Base-by-base conservation (phyloP, 345 rosid species). In the Eucalyptus curtisii region DNA sequence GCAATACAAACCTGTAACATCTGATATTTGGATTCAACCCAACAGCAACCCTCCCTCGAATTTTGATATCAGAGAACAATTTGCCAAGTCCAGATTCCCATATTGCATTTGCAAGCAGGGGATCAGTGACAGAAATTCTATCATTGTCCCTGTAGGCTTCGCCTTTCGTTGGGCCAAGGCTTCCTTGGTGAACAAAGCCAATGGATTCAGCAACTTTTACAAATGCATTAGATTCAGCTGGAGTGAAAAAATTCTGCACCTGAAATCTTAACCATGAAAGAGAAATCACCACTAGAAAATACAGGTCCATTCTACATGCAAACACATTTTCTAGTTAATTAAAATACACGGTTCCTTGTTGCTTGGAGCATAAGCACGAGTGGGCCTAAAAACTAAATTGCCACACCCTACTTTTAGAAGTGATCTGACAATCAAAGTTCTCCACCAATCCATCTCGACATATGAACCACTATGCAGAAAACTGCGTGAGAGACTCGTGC, bases 91-190 rank as follows among this genome's bases (percentile, higher is more conserved):
- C 99, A 61, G 98, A 94, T 59, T 93, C 94, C 98, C 99, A 98
- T 79, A 96, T 16, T 10, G 92, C 66, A 88, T 91, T 93, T 2
- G 96, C 98, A 79, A 97, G 98, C 86, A 87, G 87, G 68, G 98
- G 92, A 93, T 98, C 98, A 42, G 93, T 91, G 53, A 93, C 96
- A 37, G 96, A 92, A 68, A 97, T 92, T 86, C 99, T 92, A 87
- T 96, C 98, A 87, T 97, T 96, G 90, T 98, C 99, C 68, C 99
- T 92, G 84, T 92, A 98, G 89, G 99, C 99, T 94, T 97, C 99
- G 13, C 99, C 99, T 89, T 92, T 93, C 9, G 95, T 89, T 45
- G 99, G 99, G 13, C 99, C 99, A 89, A 93, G 99, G 91, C 98
- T 97, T 89, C 99, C 98, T 91, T 95, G 99, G 90, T 95, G 99